phyloP scores from a whole-genome alignment of 108 stramenopile genomes.

The Cyclotella baltica region DNA sequence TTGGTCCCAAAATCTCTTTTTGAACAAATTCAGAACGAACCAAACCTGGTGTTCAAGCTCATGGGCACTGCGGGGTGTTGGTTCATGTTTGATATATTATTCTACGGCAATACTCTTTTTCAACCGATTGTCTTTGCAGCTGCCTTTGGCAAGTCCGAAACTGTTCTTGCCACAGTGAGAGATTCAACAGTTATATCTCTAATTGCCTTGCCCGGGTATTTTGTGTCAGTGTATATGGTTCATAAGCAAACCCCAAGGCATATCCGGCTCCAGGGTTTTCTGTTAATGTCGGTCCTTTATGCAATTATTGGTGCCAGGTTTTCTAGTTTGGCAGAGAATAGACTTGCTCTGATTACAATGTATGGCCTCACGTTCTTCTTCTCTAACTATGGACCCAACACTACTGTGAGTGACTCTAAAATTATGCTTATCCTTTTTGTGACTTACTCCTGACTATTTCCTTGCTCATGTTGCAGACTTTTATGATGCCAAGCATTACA shows the following conservation, averaged over 20 bases:
- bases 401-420: conserved; percentile 59
- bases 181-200: conserved; percentile 54
- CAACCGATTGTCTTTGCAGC: conserved; percentile 86
- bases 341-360: conserved; percentile 55
- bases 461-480: conserved; percentile 42
- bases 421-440: background rate
- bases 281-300: conserved; percentile 77
- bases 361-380: conserved; percentile 90
- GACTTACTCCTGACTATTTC: background rate
- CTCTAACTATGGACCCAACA: conserved; percentile 90
- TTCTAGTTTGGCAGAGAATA: conserved; percentile 45
- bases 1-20: conserved; percentile 37
- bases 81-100: conserved; percentile 89
- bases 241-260: conserved; percentile 81
- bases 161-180: conserved; percentile 41
- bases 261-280: conserved; percentile 88
- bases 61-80: conserved; percentile 85
- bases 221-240: conserved; percentile 66
- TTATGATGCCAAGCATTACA: conserved; percentile 75
- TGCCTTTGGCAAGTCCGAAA: conserved; percentile 73
- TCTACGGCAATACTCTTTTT: conserved; percentile 91
- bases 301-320: conserved; percentile 74
- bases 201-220: conserved; percentile 69
- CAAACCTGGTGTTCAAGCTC: conserved; percentile 68
- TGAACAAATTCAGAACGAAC: conserved; percentile 58